These are phyloP conservation scores for Claviceps africana DNA, from an alignment of 2,329 filamentous ascomycete genomes.

Conservation along the genomic window DNA sequence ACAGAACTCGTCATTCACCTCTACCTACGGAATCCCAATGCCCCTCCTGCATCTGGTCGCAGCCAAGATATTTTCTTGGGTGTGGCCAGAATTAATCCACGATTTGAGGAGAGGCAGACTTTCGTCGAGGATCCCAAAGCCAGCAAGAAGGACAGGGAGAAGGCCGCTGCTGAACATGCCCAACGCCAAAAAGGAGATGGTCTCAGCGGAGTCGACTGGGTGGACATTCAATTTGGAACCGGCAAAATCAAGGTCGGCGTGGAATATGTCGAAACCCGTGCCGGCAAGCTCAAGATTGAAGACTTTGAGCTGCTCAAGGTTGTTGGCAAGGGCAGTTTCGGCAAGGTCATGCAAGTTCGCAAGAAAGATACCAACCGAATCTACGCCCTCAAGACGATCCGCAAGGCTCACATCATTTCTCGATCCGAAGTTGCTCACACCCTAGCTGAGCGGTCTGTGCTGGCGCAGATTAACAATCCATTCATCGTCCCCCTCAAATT, in stretches of 20 bases:
- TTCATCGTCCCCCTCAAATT: conserved; percentile 99
- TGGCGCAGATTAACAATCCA: conserved; percentile 98
- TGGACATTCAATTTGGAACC: conserved; percentile 78
- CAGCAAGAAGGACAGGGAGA: conserved; percentile 75
- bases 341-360: conserved; percentile 98
- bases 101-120: conserved; percentile 65
- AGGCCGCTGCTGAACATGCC: conserved; percentile 54
- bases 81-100: conserved; percentile 77
- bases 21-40: conserved; percentile 85
- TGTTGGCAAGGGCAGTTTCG: conserved; percentile 94
- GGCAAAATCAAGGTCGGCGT: conserved; percentile 85
- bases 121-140: conserved; percentile 68
- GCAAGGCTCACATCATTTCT: conserved; percentile 97
- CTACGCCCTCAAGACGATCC: conserved; percentile 98
- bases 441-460: conserved; percentile 88
- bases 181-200: conserved; percentile 34
- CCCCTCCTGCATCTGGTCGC: conserved; percentile 71
- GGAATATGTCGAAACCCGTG: conserved; percentile 85
- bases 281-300: conserved; percentile 82
- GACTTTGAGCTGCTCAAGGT: conserved; percentile 97
- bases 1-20: conserved; percentile 85
- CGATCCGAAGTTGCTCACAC: conserved; percentile 96
- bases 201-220: conserved; percentile 73
- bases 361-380: conserved; percentile 97
- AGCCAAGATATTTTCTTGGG: conserved; percentile 96